Base-by-base conservation (phyloP, 768 basidiomycete genomes). In the Xerocomus brunneocitrinus region DNA sequence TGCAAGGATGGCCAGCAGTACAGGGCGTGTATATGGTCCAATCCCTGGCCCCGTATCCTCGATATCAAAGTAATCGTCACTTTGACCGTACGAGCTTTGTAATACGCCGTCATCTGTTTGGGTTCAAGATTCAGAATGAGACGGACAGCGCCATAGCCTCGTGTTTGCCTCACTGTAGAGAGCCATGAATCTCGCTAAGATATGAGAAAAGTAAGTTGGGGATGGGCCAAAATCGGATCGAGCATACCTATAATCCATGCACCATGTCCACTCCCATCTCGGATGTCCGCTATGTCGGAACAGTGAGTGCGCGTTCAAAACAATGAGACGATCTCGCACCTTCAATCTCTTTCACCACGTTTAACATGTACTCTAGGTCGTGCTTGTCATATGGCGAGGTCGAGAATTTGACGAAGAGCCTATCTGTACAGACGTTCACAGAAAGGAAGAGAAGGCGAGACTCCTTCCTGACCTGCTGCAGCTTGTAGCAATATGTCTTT, bases 1-100 rank as follows among this genome's bases (percentile, higher is more conserved):
- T 13, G 45, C 58, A 6, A 68, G 44, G 24, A 67, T 10, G 12
- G 57, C 39, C 45, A 68, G 35, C 13, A 69, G 41, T 13, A 22
- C 0, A 32, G 59, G 49, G 25, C 64, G 69, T 46, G 43, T 38
- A 24, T 69, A 68, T 25, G 64, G 45, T 2, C 55, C 51, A 4
- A 54, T 12, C 2, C 3, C 6, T 5, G 59, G 53, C 4, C 51
- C 50, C 4, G 54, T 56, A 34, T 57, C 54, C 1, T 70, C 65
- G 39, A 70, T 67, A 36, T 69, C 67, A 48, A 67, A 71, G 44
- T 61, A 64, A 36, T 68, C 69, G 39, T 70, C 67, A 5, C 43
- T 50, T 52, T 68, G 67, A 9, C 69, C 67, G 45, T 69, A 70
- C 24, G 65, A 65, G 24, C 62, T 70, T 28, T 55, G 56, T 22